Conservation (phyloP, 192 early-diverging fungal genomes). For the Rhizophagus clarus region DNA sequence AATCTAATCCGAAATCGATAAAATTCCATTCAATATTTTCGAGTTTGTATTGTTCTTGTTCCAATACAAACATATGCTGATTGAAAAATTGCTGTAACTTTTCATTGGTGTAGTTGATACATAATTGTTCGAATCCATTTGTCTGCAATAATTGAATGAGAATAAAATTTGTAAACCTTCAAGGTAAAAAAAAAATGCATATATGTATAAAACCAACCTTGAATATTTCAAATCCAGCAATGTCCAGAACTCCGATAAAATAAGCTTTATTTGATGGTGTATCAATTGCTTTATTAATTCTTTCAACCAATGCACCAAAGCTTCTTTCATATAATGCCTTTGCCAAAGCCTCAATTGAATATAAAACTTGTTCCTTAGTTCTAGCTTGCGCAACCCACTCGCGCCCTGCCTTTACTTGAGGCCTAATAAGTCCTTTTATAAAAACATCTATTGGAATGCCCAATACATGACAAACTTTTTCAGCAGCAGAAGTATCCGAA, state of each 20-base stretch:
- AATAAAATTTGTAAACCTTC: background rate
- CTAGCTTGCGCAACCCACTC: constrained; percentile 95
- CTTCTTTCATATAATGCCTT: constrained; percentile 93
- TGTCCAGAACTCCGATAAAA: constrained; percentile 98
- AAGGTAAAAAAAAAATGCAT: background rate
- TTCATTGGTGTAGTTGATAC: constrained; percentile 99
- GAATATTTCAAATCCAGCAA: constrained; percentile 99
- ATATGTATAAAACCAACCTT: constrained; percentile 58
- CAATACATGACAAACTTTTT: constrained; percentile 93
- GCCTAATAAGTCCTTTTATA: constrained; percentile 81
- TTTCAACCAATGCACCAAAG: constrained; percentile 88
- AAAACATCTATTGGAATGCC: constrained; percentile 89
- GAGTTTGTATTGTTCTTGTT: constrained; percentile 96
- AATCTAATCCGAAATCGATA: constrained; percentile 95
- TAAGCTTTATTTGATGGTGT: constrained; percentile 69
- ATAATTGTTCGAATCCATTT: constrained; percentile 98
- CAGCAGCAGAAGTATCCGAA: constrained; percentile 68
- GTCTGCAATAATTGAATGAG: constrained; percentile 46
- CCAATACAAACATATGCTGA: constrained; percentile 98
- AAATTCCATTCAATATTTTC: constrained; percentile 99
- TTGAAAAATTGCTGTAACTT: constrained; percentile 99
- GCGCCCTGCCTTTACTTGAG: constrained; percentile 91
- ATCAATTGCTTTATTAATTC: constrained; percentile 82
- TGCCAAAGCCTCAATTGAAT: constrained; percentile 89
- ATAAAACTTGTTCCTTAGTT: constrained; percentile 82